Conservation (phyloP, 768 basidiomycete genomes). For the Cystofilobasidium capitatum region DNA sequence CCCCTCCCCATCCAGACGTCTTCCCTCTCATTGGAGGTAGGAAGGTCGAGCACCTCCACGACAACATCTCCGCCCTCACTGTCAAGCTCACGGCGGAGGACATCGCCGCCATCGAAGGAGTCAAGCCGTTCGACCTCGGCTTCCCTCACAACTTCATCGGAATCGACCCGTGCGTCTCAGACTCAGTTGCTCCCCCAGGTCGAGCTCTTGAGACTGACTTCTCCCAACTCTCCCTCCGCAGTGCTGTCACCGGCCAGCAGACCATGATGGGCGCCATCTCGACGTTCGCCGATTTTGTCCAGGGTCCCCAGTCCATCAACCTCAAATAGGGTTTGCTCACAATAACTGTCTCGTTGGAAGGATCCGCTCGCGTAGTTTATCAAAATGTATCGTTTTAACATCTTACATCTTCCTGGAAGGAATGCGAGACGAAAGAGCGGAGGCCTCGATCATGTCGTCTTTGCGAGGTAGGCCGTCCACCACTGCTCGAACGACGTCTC, state of each 20-base stretch:
- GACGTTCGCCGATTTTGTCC: constrained; percentile 6
- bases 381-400: too few species aligned
- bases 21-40: constrained; percentile 23
- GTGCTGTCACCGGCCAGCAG: not conserved
- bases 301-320: not conserved
- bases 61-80: constrained; percentile 12
- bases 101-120: constrained; percentile 13
- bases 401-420: too few species aligned
- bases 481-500: constrained; percentile 15
- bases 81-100: constrained; percentile 14
- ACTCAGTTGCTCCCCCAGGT: not conserved
- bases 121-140: constrained; percentile 15
- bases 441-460: too few species aligned
- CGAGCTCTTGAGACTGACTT: not conserved
- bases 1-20: constrained; percentile 7
- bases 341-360: too few species aligned
- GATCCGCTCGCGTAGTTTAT: too few species aligned
- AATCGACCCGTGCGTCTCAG: not conserved
- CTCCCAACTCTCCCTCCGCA: not conserved
- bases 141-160: constrained; percentile 20
- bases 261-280: not conserved
- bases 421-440: too few species aligned
- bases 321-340: too few species aligned
- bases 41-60: constrained; percentile 23
- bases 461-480: constrained; percentile 16